phyloP scores from a whole-genome alignment of 306 rosid genomes.

The Astragalus glycyphyllos region DNA sequence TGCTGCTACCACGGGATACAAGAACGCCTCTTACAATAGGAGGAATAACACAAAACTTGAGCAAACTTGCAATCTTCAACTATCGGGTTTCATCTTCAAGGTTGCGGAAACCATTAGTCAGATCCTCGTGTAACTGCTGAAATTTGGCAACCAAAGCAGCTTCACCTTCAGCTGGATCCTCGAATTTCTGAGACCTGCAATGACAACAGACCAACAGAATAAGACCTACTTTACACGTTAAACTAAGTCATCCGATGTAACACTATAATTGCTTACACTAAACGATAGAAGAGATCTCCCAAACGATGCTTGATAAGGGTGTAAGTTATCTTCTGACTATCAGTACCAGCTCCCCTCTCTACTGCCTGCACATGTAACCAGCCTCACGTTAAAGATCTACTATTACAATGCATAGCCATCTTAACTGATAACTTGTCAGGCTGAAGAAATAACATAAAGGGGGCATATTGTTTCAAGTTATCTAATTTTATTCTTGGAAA shows the following conservation, averaged over 20 bases:
- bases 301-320: slow-evolving; percentile 88
- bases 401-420: slow-evolving; percentile 15
- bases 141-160: slow-evolving; percentile 76
- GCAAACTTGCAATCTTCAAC: slow-evolving; percentile 43
- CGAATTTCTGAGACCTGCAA: slow-evolving; percentile 95
- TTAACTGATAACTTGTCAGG: slow-evolving; percentile 19
- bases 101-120: slow-evolving; percentile 93
- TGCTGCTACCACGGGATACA: slow-evolving; percentile 36
- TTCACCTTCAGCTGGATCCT: slow-evolving; percentile 99
- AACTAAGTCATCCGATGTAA: slow-evolving; percentile 17
- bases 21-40: slow-evolving; percentile 46
- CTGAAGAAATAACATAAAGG: slow-evolving; percentile 10
- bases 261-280: slow-evolving; percentile 71
- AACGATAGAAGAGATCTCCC: slow-evolving; percentile 97
- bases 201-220: slow-evolving; percentile 27
- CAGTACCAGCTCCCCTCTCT: slow-evolving; percentile 97
- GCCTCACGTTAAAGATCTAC: slow-evolving; percentile 21
- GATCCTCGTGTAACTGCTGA: slow-evolving; percentile 80
- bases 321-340: slow-evolving; percentile 91
- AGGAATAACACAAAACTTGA: slow-evolving; percentile 33
- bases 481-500: not conserved
- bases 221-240: slow-evolving; percentile 38
- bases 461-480: too few species aligned
- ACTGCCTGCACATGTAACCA: slow-evolving; percentile 75
- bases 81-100: slow-evolving; percentile 97